phyloP scores from a whole-genome alignment of 2,329 filamentous ascomycete species.

The Ceratocystis lukuohia region DNA sequence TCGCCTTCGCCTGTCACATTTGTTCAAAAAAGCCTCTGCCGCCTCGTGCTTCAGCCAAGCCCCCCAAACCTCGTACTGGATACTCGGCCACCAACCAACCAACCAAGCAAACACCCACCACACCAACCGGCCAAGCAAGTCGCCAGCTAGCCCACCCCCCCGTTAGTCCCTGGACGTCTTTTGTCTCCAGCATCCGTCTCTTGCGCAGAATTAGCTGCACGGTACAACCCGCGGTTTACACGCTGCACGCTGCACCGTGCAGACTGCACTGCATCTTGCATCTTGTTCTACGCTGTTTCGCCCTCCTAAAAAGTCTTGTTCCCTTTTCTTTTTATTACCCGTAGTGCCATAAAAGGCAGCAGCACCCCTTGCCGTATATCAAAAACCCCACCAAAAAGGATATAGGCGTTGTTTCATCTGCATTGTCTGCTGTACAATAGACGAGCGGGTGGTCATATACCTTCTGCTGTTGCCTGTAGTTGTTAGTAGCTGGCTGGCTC shows the following conservation, averaged over 20 bases:
- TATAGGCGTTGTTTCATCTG: neutral
- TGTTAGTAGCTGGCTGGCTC: neutral
- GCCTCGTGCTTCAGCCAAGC: constrained; percentile 2
- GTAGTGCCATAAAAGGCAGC: neutral
- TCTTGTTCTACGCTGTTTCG: neutral
- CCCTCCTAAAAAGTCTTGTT: neutral
- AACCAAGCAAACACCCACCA: neutral
- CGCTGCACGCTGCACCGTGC: neutral
- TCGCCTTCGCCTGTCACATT: too few species aligned
- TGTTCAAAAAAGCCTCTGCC: neutral
- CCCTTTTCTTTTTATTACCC: neutral
- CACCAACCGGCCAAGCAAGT: neutral
- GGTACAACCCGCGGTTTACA: neutral
- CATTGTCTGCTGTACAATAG: neutral
- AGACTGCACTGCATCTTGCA: neutral
- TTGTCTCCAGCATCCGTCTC: neutral
- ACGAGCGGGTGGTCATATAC: neutral
- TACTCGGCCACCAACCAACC: neutral
- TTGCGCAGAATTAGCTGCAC: neutral
- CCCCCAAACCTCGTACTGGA: neutral
- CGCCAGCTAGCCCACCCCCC: neutral
- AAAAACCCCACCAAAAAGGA: neutral
- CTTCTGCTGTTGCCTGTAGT: neutral
- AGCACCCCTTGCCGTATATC: neutral
- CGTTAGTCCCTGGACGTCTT: too few species aligned